Conservation (phyloP, 495 filamentous ascomycete species). For the Penicillium tannophilum region DNA sequence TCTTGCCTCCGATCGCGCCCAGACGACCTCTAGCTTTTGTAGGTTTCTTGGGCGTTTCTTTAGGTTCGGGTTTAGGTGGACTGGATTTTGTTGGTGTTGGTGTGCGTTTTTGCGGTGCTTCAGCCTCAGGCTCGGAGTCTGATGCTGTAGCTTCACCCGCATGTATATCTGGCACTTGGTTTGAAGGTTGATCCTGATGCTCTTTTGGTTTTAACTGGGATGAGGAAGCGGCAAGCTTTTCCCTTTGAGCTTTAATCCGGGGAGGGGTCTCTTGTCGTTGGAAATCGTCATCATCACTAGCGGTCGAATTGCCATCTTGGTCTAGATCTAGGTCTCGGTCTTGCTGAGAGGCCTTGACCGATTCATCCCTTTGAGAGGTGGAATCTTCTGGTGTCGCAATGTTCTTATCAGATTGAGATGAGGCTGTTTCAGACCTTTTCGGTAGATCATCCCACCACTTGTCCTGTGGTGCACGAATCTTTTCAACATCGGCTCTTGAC, state of each 20-base stretch:
- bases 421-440: constrained; percentile 1
- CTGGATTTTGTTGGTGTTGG: background rate
- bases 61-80: constrained; percentile 4
- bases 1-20: constrained; percentile 44
- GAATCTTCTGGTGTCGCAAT: background rate
- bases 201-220: constrained; percentile 7
- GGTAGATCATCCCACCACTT: constrained; percentile 46
- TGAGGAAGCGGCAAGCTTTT: background rate
- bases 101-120: background rate
- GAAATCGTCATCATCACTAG: constrained; percentile 40
- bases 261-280: constrained; percentile 6
- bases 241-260: background rate
- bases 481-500: constrained; percentile 10
- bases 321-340: constrained; percentile 16
- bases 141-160: constrained; percentile 21
- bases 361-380: background rate
- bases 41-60: constrained; percentile 15
- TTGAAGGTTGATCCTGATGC: constrained; percentile 9
- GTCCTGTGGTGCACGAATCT: constrained; percentile 22
- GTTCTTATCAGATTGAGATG: constrained; percentile 8
- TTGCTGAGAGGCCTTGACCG: background rate
- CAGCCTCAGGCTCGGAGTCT: constrained; percentile 24
- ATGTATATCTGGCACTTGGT: constrained; percentile 1
- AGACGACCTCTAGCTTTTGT: constrained; percentile 27
- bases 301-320: constrained; percentile 22